phyloP scores from a whole-genome alignment of 2,329 filamentous ascomycete genomes.

The Ascochyta clinopodiicola region DNA sequence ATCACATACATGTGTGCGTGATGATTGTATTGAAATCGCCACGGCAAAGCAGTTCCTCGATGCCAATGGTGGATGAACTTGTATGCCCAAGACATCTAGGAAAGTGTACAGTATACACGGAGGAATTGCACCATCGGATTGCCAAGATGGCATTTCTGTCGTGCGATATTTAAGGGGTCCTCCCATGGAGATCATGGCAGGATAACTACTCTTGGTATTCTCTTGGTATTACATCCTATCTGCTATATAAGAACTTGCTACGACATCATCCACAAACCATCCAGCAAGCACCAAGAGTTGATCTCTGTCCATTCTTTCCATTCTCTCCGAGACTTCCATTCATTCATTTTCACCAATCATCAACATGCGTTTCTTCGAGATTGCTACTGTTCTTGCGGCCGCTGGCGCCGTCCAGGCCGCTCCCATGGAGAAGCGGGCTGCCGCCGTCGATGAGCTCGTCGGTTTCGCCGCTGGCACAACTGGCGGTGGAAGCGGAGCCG shows the following conservation, averaged over 20 bases:
- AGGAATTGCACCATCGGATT: constrained; percentile 16
- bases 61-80: constrained; percentile 33
- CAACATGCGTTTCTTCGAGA: constrained; percentile 39
- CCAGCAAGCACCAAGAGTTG: constrained; percentile 21
- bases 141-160: constrained; percentile 15
- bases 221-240: constrained; percentile 15
- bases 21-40: not conserved
- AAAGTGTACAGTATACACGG: constrained; percentile 19
- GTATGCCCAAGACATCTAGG: not conserved
- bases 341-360: constrained; percentile 17
- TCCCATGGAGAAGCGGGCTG: constrained; percentile 36
- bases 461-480: constrained; percentile 62
- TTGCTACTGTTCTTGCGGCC: constrained; percentile 35
- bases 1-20: constrained; percentile 4
- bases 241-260: constrained; percentile 17
- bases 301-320: constrained; percentile 27
- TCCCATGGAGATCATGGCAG: constrained; percentile 18
- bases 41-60: constrained; percentile 10
- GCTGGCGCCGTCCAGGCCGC: constrained; percentile 31
- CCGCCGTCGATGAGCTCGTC: constrained; percentile 40
- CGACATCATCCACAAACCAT: not conserved
- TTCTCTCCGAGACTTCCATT: constrained; percentile 17
- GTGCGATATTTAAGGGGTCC: constrained; percentile 27
- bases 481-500: constrained; percentile 62
- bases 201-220: constrained; percentile 13